Base-by-base conservation (phyloP, 148 eudicot genomes). In the Arbutus unedo region DNA sequence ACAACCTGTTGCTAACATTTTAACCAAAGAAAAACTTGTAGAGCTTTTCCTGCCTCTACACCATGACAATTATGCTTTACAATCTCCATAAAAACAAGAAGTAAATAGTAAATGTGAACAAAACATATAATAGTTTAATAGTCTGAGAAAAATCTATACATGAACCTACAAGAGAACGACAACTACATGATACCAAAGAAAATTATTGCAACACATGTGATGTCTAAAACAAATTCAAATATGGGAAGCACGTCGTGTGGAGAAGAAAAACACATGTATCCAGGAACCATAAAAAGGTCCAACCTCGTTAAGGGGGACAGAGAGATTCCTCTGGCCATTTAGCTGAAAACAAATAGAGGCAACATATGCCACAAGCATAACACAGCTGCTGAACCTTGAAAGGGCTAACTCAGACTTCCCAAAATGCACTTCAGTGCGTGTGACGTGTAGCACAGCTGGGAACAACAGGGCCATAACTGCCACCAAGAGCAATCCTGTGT, bases 381-480 rank as follows among this genome's bases (percentile, higher is more conserved):
- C 41, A 71, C 87, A 86, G 77, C 90, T 86, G 84, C 89, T 86
- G 81, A 86, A 86, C 77, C 90, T 86, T 51, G 90, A 88, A 74
- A 88, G 90, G 41, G 87, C 87, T 41, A 86, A 79, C 76, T 86
- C 88, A 38, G 90, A 88, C 78, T 82, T 84, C 77, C 88, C 90
- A 72, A 55, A 59, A 82, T 88, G 84, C 87, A 88, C 59, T 80
- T 88, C 90, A 47, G 90, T 84, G 74, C 64, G 90, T 23, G 90
- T 88, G 57, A 75, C 51, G 9, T 86, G 88, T 54, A 88, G 87
- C 31, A 86, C 90, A 49, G 88, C 87, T 53, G 90, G 90, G 67
- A 88, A 88, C 38, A 84, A 80, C n/a, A 88, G 64, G 77, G 87
- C 81, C 90, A 88, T 88, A 8, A 86, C 88, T 68, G 88, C 90